phyloP scores from a whole-genome alignment of 2,329 filamentous ascomycete species.

The Purpureocillium lavendulum region DNA sequence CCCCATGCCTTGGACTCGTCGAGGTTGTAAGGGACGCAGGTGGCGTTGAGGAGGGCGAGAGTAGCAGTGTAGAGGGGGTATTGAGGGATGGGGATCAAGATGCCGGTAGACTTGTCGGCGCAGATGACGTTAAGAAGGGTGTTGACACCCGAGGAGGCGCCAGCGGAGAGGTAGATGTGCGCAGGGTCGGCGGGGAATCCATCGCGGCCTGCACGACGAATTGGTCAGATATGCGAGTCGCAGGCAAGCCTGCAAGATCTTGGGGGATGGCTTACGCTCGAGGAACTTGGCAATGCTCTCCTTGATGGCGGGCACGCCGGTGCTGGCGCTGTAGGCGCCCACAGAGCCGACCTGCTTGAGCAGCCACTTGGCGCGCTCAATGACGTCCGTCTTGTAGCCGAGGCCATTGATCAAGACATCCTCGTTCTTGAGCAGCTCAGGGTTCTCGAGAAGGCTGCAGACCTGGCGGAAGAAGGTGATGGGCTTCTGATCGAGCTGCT shows the following conservation, averaged over 20 bases:
- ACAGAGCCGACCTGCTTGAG: constrained; percentile 81
- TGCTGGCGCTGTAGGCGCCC: constrained; percentile 92
- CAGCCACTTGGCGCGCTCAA: constrained; percentile 74
- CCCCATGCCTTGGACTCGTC: constrained; percentile 83
- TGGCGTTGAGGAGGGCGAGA: constrained; percentile 74
- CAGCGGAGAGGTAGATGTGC: constrained; percentile 83
- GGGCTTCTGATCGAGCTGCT: constrained; percentile 97
- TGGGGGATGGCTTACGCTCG: constrained; percentile 49
- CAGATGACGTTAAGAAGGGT: constrained; percentile 88
- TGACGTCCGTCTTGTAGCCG: constrained; percentile 83
- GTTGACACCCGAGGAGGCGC: constrained; percentile 91
- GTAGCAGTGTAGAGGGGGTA: constrained; percentile 97
- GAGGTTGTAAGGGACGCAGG: constrained; percentile 86
- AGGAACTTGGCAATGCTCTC: constrained; percentile 90
- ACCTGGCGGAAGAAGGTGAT: constrained; percentile 99
- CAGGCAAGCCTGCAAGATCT: neutral
- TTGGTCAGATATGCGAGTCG: neutral
- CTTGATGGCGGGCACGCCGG: constrained; percentile 78
- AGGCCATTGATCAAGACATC: constrained; percentile 67
- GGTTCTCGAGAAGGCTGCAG: constrained; percentile 86
- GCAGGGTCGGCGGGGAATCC: constrained; percentile 74
- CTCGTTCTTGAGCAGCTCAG: constrained; percentile 71
- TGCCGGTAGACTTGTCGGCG: constrained; percentile 64
- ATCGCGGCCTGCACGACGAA: constrained; percentile 55
- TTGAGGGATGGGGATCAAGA: constrained; percentile 93